Conservation (phyloP, 148 eudicot species). For the Dianthus caryophyllus region DNA sequence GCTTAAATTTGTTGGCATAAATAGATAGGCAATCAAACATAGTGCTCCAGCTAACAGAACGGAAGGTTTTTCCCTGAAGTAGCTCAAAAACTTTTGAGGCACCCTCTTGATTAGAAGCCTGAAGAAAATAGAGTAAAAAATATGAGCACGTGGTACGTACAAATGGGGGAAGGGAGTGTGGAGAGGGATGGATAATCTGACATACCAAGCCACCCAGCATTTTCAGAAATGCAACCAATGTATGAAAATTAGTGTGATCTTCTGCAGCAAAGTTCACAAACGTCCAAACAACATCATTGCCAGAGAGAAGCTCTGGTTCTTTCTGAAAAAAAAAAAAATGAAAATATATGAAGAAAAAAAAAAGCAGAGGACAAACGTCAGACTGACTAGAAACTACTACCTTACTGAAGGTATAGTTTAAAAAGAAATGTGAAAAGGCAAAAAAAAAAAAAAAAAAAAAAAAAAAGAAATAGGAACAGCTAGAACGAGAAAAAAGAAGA, state of each 20-base stretch:
- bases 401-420: not conserved
- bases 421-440: not conserved
- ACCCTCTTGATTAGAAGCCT: slow-evolving; percentile 89
- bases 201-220: slow-evolving; percentile 89
- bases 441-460: slow-evolving; percentile 12
- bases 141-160: not conserved
- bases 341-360: no score
- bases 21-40: slow-evolving; percentile 80
- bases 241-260: slow-evolving; percentile 87
- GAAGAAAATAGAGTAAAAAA: slow-evolving; percentile 19
- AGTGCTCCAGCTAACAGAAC: slow-evolving; percentile 90
- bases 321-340: slow-evolving; percentile 51
- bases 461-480: not conserved
- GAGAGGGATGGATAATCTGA: no score
- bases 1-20: slow-evolving; percentile 86
- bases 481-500: not conserved
- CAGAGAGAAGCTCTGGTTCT: slow-evolving; percentile 89
- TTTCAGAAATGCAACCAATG: slow-evolving; percentile 87
- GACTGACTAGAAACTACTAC: not conserved
- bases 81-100: slow-evolving; percentile 83
- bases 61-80: slow-evolving; percentile 77
- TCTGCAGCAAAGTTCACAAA: slow-evolving; percentile 94
- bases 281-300: slow-evolving; percentile 95
- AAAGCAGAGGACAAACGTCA: slow-evolving; percentile 1
- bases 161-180: not conserved